Percentiles rank a stretch among this genome's conserved stretches.
Evolutionary conservation across 129 eudicot species (phyloP).

Genomic region (sunflower (Helianthus annuus)): DNA sequence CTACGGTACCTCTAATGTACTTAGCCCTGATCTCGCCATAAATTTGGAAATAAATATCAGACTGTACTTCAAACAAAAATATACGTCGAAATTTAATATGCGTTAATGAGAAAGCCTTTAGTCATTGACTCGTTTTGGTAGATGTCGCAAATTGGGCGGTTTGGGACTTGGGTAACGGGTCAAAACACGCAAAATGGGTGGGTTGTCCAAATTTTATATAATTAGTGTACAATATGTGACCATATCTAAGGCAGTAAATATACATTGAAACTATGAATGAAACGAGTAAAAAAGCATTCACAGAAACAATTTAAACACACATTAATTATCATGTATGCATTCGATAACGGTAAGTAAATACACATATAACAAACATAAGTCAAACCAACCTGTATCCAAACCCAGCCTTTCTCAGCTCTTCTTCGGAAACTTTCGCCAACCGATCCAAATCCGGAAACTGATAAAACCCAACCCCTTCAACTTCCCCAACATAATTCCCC

Average conservation of each 20-base stretch:
- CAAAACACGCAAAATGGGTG: background rate
- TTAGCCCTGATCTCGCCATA: slow-evolving; percentile 66
- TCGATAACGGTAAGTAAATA: background rate
- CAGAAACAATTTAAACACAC: background rate
- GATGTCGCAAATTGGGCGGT: background rate
- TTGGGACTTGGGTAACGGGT: background rate
- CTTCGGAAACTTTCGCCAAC: slow-evolving; percentile 61
- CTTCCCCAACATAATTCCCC: slow-evolving; percentile 63
- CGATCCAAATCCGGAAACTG: slow-evolving; percentile 71
- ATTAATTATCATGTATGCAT: background rate
- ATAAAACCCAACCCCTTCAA: slow-evolving; percentile 68
- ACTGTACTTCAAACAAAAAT: slow-evolving; percentile 1
- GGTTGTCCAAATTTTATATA: background rate
- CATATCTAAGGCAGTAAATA: background rate
- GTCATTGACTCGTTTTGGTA: background rate
- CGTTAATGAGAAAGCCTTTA: background rate
- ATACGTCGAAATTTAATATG: background rate
- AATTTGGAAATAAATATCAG: background rate
- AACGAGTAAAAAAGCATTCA: background rate
- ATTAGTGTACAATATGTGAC: background rate
- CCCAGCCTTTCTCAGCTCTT: slow-evolving; percentile 83
- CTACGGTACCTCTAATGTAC: slow-evolving; percentile 79
- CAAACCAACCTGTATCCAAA: slow-evolving; percentile 84
- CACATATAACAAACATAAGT: background rate
- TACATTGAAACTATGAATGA: background rate